Evolutionary conservation across 2,329 filamentous ascomycete species (phyloP).

Genomic region (Pestalotiopsis sp.): DNA sequence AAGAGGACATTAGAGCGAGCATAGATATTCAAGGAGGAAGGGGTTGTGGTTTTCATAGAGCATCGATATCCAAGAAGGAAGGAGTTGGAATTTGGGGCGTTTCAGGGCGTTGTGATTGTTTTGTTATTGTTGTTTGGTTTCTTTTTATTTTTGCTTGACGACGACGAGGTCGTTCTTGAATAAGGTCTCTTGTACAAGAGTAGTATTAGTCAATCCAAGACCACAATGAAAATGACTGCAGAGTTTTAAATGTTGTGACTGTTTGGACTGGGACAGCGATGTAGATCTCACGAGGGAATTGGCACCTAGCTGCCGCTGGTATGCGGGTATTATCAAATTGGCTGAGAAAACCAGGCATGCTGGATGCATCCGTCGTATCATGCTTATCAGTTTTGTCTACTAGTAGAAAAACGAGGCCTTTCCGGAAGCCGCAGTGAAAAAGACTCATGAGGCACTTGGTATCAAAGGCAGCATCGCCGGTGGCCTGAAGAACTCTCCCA

Average conservation of each 20-base stretch:
- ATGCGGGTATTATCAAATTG: neutral
- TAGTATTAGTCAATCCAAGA: neutral
- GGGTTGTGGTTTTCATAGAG: neutral
- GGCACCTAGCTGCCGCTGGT: too few relatives aligned
- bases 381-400: too few relatives aligned
- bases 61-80: neutral
- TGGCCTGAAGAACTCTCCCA: neutral
- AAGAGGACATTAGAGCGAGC: constrained; percentile 11
- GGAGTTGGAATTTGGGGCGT: neutral
- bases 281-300: too few relatives aligned
- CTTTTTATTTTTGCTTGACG: neutral
- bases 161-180: neutral
- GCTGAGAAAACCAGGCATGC: neutral
- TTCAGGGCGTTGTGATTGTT: neutral
- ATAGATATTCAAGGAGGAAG: too few relatives aligned
- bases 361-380: neutral
- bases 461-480: neutral
- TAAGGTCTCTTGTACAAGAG: neutral
- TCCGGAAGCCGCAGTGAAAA: neutral
- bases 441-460: neutral
- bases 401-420: neutral
- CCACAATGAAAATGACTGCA: neutral
- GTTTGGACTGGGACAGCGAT: neutral
- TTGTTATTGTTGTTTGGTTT: neutral
- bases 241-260: neutral